Conservation (phyloP, 2,329 filamentous ascomycete species). For the Colletotrichum sp. region DNA sequence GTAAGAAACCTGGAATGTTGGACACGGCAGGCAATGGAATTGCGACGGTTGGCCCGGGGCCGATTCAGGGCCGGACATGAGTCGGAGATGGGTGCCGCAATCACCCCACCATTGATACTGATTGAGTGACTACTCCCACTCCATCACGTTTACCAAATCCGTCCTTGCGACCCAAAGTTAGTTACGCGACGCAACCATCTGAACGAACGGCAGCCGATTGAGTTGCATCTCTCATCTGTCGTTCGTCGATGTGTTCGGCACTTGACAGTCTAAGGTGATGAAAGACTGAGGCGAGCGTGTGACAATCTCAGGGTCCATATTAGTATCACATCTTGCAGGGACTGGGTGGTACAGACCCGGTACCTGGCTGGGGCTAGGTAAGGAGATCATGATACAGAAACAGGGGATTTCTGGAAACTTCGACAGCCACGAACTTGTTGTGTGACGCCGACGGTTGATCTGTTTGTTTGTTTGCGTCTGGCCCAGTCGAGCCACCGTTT, state of each 20-base stretch:
- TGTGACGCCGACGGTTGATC: background rate
- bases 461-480: background rate
- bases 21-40: constrained; percentile 6
- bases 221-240: background rate
- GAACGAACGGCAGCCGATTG: background rate
- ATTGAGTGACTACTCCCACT: background rate
- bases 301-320: constrained; percentile 7
- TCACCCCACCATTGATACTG: background rate
- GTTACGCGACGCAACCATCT: background rate
- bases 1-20: constrained; percentile 5
- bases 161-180: background rate
- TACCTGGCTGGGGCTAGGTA: background rate
- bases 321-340: background rate
- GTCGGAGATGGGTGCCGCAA: constrained; percentile 1
- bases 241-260: background rate
- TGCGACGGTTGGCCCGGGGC: background rate
- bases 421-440: background rate
- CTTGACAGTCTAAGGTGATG: background rate
- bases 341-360: background rate
- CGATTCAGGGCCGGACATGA: constrained; percentile 5
- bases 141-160: background rate
- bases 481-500: background rate
- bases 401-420: background rate
- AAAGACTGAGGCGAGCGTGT: background rate
- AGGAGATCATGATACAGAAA: background rate